Base-by-base conservation (phyloP, 2,329 filamentous ascomycete species). In the Colletotrichum incanum region DNA sequence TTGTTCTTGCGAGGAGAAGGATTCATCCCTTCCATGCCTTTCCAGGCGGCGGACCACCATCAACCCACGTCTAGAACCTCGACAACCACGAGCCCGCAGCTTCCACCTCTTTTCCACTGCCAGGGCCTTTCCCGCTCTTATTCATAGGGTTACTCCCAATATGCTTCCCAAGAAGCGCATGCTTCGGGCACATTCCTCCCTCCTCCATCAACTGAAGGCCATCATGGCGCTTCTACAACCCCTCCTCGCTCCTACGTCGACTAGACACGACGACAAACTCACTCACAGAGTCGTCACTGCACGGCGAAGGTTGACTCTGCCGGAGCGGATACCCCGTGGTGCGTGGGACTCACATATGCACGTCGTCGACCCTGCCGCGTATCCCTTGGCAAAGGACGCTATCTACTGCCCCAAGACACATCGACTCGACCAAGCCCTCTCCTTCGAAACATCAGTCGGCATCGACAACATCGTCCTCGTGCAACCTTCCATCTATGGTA, bases 331-430 rank as follows among this genome's bases (percentile, higher is more conserved):
- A 66, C 86, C 86, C 4, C 69, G 73, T 18, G 81, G 82, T 18
- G 83, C 89, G 67, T 91, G 89, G 89, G 89, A 91, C 77, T 87
- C 86, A 62, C 90, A 92, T 77, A 91, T 92, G 88, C 90, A 92
- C 77, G 85, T 92, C 43, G 83, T 91, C 60, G 87, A 90, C 64
- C 88, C 87, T 0, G 76, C 80, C 26, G 77, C 78, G 9, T 91
- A 88, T 76, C 85, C 87, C 1, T 77, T 90, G 11, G 80, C 83
- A 34, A 72, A 82, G 9, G 76, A 80, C 39, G 89, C 89, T 43
- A 80, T 82, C 73, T 92, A 92, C 79, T 79, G 78, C 23, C 89
- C 90, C 3, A 77, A 78, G 3, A 75, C 83, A 16, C 86, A 89
- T 75, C 87, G 84, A 2, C 79, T 91, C 8, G 76, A 82, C 9